Evolutionary conservation across 371 early-diverging fungal genomes (phyloP).

Genomic region (Mucor sp.): DNA sequence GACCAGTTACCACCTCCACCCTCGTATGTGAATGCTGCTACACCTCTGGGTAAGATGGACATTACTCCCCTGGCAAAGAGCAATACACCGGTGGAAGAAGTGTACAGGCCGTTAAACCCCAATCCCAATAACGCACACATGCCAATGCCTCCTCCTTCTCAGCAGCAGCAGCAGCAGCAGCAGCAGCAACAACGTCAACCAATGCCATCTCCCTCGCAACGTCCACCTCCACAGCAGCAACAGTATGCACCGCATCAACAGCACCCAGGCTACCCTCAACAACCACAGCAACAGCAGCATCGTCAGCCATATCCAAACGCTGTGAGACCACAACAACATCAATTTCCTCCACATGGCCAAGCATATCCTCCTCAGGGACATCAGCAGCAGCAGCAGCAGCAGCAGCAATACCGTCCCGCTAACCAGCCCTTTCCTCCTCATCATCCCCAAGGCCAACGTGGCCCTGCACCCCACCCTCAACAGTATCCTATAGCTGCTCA

Average conservation of each 20-base stretch:
- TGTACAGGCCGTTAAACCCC: constrained; percentile 1
- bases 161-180: neutral
- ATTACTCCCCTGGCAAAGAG: neutral
- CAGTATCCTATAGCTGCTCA: neutral
- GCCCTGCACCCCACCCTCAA: neutral
- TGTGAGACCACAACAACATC: neutral
- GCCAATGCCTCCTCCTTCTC: neutral
- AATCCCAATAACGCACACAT: neutral
- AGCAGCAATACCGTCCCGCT: neutral
- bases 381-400: no score
- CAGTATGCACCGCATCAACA: neutral
- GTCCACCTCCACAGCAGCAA: neutral
- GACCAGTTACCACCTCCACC: constrained; percentile 1
- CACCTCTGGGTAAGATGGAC: neutral
- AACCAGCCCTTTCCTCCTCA: neutral
- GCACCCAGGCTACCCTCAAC: neutral
- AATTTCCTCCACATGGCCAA: neutral
- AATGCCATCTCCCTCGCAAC: neutral
- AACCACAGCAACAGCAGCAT: neutral
- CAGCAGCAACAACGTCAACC: neutral
- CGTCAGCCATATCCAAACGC: neutral
- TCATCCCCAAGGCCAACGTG: neutral
- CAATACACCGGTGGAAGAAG: constrained; percentile 2
- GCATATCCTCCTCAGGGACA: neutral
- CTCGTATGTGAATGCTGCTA: neutral